Base-by-base conservation (phyloP, 2,329 filamentous ascomycete genomes). In the Rhexocercosporidium sp. region DNA sequence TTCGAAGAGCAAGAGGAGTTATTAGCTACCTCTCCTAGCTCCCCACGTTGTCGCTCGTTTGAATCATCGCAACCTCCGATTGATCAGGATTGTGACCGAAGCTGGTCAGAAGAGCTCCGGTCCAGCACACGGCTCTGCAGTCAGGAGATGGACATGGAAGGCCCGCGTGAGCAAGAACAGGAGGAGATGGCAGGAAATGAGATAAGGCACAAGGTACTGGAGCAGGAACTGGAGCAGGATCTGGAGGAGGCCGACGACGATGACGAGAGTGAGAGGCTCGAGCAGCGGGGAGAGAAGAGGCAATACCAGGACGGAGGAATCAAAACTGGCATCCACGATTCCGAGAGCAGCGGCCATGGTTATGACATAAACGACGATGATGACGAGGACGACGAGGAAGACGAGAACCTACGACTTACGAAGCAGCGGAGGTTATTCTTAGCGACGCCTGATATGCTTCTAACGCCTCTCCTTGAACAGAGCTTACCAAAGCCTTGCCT, bases 351-450 rank as follows among this genome's bases (percentile, higher is more conserved):
- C 39, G 27, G 44, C 25, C 44, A 46, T 25, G 56, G 59, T 57
- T 49, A 62, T 66, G 41, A 66, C 57, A 66, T 37, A 56, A 62
- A 53, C 41, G n/a, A 60, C 25, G 20, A 59, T 31, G 57, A 60
- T 37, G 61, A 54, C 44, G 18, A 61, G 47, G 59, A 61, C 39
- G 18, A 44, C 39, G 39, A 44, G 44, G 44, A 46, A 25, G 53
- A 67, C 49, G 44, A 66, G 49, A 59, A 66, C 44, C 60, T 51
- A 69, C 61, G 46, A 57, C 60, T 57, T 64, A 25, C 62, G 49
- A 69, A 66, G 54, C 56, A 49, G 47, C 64, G 57, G 65, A 69
- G 64, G 39, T 64, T 66, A 51, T 59, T n/a, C 34, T 37, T n/a
- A 31, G 41, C 25, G 59, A 25, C 66, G 44, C 57, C 47, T 47